Evolutionary conservation across 2,329 filamentous ascomycete species (phyloP), one percentile per base, ranked within the genome.

Genomic region (Pyrenophora seminiperda): DNA sequence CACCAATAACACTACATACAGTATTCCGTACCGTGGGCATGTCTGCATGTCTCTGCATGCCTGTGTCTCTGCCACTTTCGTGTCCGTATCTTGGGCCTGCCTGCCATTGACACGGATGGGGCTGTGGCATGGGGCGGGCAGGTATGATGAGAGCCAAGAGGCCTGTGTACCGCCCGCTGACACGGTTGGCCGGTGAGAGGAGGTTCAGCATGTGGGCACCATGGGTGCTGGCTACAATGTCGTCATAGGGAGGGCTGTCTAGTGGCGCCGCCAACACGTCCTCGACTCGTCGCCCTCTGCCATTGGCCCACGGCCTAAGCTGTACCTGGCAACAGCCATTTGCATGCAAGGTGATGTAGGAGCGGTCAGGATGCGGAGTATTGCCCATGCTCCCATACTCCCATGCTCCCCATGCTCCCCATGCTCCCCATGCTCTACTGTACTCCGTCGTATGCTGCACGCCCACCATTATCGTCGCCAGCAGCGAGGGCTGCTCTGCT

Each of bases 61-160:
- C n/a, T n/a, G n/a, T n/a, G n/a, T n/a, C n/a, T n/a, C n/a, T n/a
- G n/a, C n/a, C n/a, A n/a, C 15, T 30, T 30, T 32, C 36, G 38
- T 40, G 34, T 41, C 34, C 46, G 46, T 50, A 53, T 56, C 55
- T 46, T 39, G 20, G 50, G 41, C 53, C 40, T 56, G 51, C 54
- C 42, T 54, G 49, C 53, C 49, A 42, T 57, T 54, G 41, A 49
- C 38, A 53, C 44, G 41, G 43, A 41, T 50, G 48, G 24, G 53
- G 41, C 39, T 53, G 15, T n/a, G n/a, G n/a, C n/a, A 41, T 50
- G 48, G 24, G 53, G 41, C 39, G 51, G 15, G 47, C 38, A 57
- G 61, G 53, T 30, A 61, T 62, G 58, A 65, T 62, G 63, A 59
- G 52, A 53, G 64, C 65, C 65, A 67, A 68, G 66, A 36, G 53